Conservation (phyloP, 2,329 filamentous ascomycete species). For the Aspergillus novofumigatus region DNA sequence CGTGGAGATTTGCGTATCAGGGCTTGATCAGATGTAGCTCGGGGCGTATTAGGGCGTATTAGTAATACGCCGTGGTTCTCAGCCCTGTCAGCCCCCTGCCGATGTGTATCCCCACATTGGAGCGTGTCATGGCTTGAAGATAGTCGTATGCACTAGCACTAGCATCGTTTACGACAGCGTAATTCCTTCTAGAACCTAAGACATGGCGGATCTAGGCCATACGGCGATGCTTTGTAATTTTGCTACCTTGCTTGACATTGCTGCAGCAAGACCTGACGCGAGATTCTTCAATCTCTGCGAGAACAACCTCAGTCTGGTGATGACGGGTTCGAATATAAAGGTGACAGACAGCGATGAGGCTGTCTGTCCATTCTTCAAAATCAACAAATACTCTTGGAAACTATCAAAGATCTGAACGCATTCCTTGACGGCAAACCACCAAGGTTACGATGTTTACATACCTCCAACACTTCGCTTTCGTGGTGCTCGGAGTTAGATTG, state of each 20-base stretch:
- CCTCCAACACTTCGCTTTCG: neutral
- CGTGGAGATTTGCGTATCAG: neutral
- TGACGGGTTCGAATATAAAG: constrained; percentile 1
- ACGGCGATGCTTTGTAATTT: neutral
- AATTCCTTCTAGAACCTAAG: neutral
- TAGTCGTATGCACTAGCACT: neutral
- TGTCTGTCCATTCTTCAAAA: neutral
- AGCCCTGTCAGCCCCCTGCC: neutral
- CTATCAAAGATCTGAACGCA: neutral
- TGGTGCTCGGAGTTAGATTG: neutral
- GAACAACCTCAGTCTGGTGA: neutral
- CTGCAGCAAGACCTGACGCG: neutral
- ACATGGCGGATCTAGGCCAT: neutral
- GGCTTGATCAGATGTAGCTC: neutral
- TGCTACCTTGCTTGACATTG: neutral
- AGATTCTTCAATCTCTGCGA: neutral
- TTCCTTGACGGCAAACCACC: neutral
- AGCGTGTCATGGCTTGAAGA: neutral
- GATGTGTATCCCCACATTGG: too few relatives aligned
- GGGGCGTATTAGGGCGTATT: too few relatives aligned
- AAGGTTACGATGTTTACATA: constrained; percentile 1
- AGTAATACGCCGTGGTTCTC: constrained; percentile 14
- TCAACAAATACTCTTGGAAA: neutral
- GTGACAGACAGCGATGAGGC: neutral
- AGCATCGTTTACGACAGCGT: neutral